These are phyloP conservation scores for Aspergillus latus DNA, from an alignment of 2,329 filamentous ascomycete genomes.

Conservation along the genomic window DNA sequence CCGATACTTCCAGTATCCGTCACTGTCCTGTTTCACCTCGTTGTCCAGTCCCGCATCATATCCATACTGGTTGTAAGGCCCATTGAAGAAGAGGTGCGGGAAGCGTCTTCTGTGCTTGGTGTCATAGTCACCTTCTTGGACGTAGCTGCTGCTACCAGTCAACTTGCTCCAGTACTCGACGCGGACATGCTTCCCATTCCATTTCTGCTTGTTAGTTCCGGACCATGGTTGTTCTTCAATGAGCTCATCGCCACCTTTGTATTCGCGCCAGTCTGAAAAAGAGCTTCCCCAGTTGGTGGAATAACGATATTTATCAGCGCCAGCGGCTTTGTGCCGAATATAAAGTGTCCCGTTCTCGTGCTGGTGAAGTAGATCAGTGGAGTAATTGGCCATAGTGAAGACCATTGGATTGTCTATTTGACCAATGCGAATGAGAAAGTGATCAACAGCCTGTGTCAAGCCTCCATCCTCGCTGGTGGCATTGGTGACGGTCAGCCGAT, in stretches of 20 bases:
- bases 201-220: slow-evolving; percentile 57
- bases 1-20: slow-evolving; percentile 22
- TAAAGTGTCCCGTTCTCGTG: slow-evolving; percentile 40
- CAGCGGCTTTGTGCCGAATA: slow-evolving; percentile 60
- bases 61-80: slow-evolving; percentile 63
- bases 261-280: slow-evolving; percentile 60
- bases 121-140: slow-evolving; percentile 59
- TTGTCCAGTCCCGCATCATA: slow-evolving; percentile 62
- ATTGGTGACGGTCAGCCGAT: slow-evolving; percentile 59
- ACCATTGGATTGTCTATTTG: slow-evolving; percentile 59
- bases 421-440: slow-evolving; percentile 64
- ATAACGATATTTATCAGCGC: slow-evolving; percentile 63
- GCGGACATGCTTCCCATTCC: slow-evolving; percentile 62
- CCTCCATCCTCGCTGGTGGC: slow-evolving; percentile 46
- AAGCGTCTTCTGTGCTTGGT: slow-evolving; percentile 51
- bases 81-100: slow-evolving; percentile 64
- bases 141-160: slow-evolving; percentile 59
- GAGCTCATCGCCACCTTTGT: slow-evolving; percentile 53
- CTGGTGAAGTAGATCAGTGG: slow-evolving; percentile 52
- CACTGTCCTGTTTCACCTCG: slow-evolving; percentile 49
- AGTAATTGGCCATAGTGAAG: slow-evolving; percentile 62
- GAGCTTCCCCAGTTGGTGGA: slow-evolving; percentile 62
- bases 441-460: slow-evolving; percentile 55
- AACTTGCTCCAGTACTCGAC: slow-evolving; percentile 63
- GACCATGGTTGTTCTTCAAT: slow-evolving; percentile 55